A percentile compares a stretch with the other conserved stretches of the same genome.
Evolutionary conservation across 495 filamentous ascomycete genomes (phyloP).

Genomic region (Cudoniella acicularis): DNA sequence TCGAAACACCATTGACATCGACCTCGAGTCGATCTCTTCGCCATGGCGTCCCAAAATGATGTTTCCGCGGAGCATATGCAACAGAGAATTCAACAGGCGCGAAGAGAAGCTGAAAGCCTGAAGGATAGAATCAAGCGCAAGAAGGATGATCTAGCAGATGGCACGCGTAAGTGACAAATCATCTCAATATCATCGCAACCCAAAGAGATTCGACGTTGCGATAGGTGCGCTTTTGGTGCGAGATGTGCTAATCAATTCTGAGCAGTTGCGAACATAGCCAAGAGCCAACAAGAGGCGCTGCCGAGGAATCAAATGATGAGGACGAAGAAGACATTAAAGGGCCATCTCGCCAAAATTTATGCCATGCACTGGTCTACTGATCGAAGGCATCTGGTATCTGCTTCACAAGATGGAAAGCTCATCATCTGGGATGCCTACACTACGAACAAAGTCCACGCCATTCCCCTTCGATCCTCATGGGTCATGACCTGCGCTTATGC

Average conservation of each 20-base stretch:
- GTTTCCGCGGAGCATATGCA: slow-evolving; percentile 61
- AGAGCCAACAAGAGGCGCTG: slow-evolving; percentile 80
- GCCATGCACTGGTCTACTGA: slow-evolving; percentile 99
- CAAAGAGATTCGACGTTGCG: not conserved
- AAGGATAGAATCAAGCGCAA: slow-evolving; percentile 99
- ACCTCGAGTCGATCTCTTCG: slow-evolving; percentile 17
- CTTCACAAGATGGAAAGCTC: slow-evolving; percentile 97
- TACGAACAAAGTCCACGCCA: slow-evolving; percentile 99
- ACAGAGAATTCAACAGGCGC: slow-evolving; percentile 86
- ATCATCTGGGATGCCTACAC: slow-evolving; percentile 99
- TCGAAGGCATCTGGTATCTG: slow-evolving; percentile 93
- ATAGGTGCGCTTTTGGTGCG: not conserved
- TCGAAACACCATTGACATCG: slow-evolving; percentile 3
- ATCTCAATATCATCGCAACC: not conserved
- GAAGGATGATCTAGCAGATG: slow-evolving; percentile 98
- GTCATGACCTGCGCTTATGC: slow-evolving; percentile 99
- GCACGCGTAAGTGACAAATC: slow-evolving; percentile 70
- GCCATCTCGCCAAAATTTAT: slow-evolving; percentile 98
- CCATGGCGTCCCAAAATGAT: slow-evolving; percentile 34
- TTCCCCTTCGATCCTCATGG: slow-evolving; percentile 97
- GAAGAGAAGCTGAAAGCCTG: slow-evolving; percentile 94
- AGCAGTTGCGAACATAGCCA: slow-evolving; percentile 86
- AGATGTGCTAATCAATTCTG: slow-evolving; percentile 26
- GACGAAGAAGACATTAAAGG: slow-evolving; percentile 90
- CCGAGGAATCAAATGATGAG: slow-evolving; percentile 91